Conservation (phyloP, 1,139 yeast genomes). For the Lodderomyces orthopsilosis region DNA sequence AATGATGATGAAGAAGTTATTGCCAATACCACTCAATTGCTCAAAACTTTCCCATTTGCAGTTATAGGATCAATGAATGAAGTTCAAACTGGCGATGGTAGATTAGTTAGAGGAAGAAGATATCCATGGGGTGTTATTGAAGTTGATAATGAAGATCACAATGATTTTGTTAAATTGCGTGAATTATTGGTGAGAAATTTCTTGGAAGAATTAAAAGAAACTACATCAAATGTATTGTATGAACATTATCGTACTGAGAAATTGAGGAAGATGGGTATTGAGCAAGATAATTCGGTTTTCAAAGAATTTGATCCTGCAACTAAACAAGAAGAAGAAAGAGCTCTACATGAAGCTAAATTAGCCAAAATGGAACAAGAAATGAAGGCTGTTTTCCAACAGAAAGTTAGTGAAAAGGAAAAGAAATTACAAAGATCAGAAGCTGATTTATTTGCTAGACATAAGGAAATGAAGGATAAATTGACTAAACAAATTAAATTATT, state of each 20-base stretch:
- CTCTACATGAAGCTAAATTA: constrained; percentile 88
- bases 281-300: constrained; percentile 89
- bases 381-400: constrained; percentile 96
- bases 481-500: constrained; percentile 82
- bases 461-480: constrained; percentile 94
- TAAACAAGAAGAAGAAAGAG: constrained; percentile 92
- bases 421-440: constrained; percentile 96
- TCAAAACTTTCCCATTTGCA: constrained; percentile 84
- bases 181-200: constrained; percentile 87
- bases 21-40: constrained; percentile 61
- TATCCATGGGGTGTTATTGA: constrained; percentile 99
- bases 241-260: constrained; percentile 89
- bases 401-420: constrained; percentile 95
- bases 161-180: constrained; percentile 88
- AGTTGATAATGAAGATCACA: constrained; percentile 91
- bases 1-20: constrained; percentile 85
- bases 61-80: constrained; percentile 85
- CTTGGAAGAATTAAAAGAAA: constrained; percentile 91
- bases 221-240: constrained; percentile 72
- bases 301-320: constrained; percentile 91
- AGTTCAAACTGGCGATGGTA: constrained; percentile 73
- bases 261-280: constrained; percentile 77
- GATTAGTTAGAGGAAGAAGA: constrained; percentile 82
- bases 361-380: constrained; percentile 95
- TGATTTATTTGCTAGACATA: constrained; percentile 91